Conservation (phyloP, 345 rosid species). For the Brassica incana region DNA sequence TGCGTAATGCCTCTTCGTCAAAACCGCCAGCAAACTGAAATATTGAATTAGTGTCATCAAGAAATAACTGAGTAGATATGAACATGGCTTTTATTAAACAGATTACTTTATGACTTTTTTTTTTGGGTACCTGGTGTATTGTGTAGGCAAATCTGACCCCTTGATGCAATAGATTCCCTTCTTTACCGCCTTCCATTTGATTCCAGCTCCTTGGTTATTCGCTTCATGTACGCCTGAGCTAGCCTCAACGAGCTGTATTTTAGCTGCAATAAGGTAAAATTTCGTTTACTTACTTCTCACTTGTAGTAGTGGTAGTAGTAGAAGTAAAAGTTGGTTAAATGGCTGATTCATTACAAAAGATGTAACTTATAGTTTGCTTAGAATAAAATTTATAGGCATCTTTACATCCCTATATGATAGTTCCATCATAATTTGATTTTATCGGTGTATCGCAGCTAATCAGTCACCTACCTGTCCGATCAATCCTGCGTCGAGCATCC, state of each 20-base stretch:
- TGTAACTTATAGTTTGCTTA: neutral
- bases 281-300: neutral
- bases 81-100: neutral
- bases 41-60: conserved; percentile 22
- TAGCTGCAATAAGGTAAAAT: conserved; percentile 50
- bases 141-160: conserved; percentile 81
- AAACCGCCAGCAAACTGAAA: conserved; percentile 93
- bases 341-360: neutral
- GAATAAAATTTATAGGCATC: neutral
- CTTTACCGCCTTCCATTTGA: conserved; percentile 37
- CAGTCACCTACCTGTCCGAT: conserved; percentile 73
- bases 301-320: too few relatives aligned
- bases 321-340: neutral
- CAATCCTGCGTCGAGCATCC: conserved; percentile 81
- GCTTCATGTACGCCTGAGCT: conserved; percentile 69
- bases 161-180: conserved; percentile 60
- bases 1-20: conserved; percentile 55
- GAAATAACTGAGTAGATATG: neutral
- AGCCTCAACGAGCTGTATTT: conserved; percentile 67
- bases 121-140: conserved; percentile 70
- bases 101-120: neutral
- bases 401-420: neutral
- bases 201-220: conserved; percentile 55
- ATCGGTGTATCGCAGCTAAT: conserved; percentile 20
- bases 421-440: conserved; percentile 19